phyloP scores from a whole-genome alignment of 2,329 filamentous ascomycete genomes.

The Colletotrichum magnum region DNA sequence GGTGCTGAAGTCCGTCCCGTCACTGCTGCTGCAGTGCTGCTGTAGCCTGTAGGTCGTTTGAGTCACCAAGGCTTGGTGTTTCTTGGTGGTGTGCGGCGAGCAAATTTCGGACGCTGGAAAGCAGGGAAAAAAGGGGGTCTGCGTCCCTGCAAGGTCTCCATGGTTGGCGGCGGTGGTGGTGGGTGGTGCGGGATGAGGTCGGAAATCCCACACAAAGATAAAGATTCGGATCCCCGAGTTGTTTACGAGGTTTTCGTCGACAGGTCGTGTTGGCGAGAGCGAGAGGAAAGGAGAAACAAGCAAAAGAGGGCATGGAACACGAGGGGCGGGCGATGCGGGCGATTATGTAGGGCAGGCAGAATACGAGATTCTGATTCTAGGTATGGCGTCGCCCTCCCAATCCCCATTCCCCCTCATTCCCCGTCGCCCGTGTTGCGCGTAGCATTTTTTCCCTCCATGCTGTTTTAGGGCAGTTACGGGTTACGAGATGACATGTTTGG shows the following conservation, averaged over 20 bases:
- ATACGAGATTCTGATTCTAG: constrained; percentile 22
- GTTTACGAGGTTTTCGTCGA: not conserved
- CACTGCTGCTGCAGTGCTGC: not conserved
- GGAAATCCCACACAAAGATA: constrained; percentile 5
- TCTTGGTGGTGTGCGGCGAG: constrained; percentile 15
- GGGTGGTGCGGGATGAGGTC: not conserved
- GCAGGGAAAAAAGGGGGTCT: constrained; percentile 13
- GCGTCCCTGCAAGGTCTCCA: not conserved
- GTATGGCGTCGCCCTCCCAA: not conserved
- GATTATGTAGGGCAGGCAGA: constrained; percentile 31
- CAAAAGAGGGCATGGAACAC: not conserved
- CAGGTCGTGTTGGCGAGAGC: not conserved
- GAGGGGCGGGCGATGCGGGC: constrained; percentile 14
- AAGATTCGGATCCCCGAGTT: not conserved
- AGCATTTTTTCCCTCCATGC: constrained; percentile 3
- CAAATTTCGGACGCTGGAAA: constrained; percentile 15
- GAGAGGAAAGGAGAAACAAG: not conserved
- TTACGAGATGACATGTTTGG: constrained; percentile 4
- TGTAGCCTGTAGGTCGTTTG: not conserved
- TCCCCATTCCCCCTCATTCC: not conserved
- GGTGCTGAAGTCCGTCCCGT: not conserved
- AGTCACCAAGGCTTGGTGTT: constrained; percentile 14
- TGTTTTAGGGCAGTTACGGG: constrained; percentile 26
- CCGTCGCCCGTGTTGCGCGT: too few relatives aligned
- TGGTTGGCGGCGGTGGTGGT: not conserved